A percentile compares a stretch with the other conserved stretches of the same genome.
Conservation (phyloP, 2,329 filamentous ascomycete genomes). For the Chalaropsis ovoidea region DNA sequence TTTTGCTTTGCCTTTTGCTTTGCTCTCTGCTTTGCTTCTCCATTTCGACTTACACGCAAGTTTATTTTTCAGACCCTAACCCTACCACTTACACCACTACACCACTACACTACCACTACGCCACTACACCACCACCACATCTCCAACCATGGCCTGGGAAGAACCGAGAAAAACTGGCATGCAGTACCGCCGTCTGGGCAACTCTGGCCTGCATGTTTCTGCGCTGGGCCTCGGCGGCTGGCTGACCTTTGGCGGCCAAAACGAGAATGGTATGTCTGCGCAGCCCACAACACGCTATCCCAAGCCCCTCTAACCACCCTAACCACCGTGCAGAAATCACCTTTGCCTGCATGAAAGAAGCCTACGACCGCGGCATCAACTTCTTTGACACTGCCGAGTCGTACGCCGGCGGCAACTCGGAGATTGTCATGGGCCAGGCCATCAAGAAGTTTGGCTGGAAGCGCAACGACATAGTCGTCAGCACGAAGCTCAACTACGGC, state of each 20-base stretch:
- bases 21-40: not conserved
- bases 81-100: not conserved
- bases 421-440: conserved; percentile 52
- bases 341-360: conserved; percentile 51
- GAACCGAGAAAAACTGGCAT: conserved; percentile 39
- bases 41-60: not conserved
- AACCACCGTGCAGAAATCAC: conserved; percentile 36
- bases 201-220: conserved; percentile 51
- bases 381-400: conserved; percentile 53
- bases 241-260: conserved; percentile 57
- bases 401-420: conserved; percentile 51
- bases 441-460: conserved; percentile 53
- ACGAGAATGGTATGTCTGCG: conserved; percentile 20
- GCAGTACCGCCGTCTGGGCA: conserved; percentile 37
- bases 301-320: not conserved
- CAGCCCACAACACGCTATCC: not conserved
- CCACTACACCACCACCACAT: not conserved
- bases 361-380: conserved; percentile 51
- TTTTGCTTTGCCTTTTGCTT: not conserved
- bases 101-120: not conserved
- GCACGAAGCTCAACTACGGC: conserved; percentile 60
- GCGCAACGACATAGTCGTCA: conserved; percentile 50
- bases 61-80: not conserved
- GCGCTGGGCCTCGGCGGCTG: conserved; percentile 55
- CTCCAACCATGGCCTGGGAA: conserved; percentile 35